Evolutionary conservation across 306 rosid species (phyloP), one percentile per base, ranked within the genome.

Genomic region (Corylus americana): DNA sequence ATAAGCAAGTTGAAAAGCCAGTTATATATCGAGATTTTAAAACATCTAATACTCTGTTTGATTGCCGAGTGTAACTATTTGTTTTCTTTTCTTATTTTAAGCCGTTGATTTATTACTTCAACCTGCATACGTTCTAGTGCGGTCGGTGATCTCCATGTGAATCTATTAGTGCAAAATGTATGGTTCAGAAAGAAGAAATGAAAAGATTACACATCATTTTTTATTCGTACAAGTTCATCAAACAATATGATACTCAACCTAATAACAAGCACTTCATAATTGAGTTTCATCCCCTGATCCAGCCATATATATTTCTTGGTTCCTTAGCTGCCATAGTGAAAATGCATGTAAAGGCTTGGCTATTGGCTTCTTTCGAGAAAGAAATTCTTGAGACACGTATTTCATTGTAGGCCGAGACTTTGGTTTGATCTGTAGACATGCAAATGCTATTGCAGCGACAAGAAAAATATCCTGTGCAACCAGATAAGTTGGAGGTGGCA

Each of bases 1-100:
- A 92, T 44, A 90, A 90, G 58, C 89, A 92, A 71, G 77, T 86
- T 62, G 76, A 80, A 17, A 90, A 71, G 71, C 89, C 86, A 22
- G 78, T 90, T 5, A 90, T 89, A 10, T 90, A 78, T 71, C 81
- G 93, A 62, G 96, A 90, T 76, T 90, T 90, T 50, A 92, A 92
- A 74, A 82, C 97, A 44, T 88, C 93, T 3, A 92, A 88, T 55
- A 68, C 89, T 50, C 35, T 92, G 6, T 73, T 90, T 76, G 96
- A 90, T 31, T 79, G 57, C 14, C 82, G 97, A 85, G 31, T 25
- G 86, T 88, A 74, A 62, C 11, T 44, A 2, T 37, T 37, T 16
- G 37, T 29, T 37, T 66, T 66, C 20, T n/a, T 37, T 16, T 17
- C 71, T 18, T 37, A 35, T 13, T 66, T 39, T 37, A 18, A 58